These are phyloP conservation scores for Alliaria petiolata DNA, from an alignment of 345 rosid species.

Conservation along the genomic window DNA sequence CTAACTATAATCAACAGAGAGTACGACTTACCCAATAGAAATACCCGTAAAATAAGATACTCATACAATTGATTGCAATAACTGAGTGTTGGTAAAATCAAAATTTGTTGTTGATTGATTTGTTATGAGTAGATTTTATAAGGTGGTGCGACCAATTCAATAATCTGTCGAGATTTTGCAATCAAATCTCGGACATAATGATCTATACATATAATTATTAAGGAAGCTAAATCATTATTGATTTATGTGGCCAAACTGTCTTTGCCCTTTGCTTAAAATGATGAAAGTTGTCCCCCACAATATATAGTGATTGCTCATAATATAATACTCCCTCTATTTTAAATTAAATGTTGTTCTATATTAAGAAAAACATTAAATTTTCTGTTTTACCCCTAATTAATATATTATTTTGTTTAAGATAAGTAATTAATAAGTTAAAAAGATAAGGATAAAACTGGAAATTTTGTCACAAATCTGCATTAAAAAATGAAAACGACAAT, in stretches of 20 bases:
- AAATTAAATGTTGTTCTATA: too few relatives aligned
- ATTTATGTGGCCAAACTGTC: slow-evolving; percentile 24
- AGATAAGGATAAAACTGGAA: too few relatives aligned
- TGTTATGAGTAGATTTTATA: background rate
- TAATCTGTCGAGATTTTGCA: slow-evolving; percentile 20
- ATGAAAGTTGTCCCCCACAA: slow-evolving; percentile 36
- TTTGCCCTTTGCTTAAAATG: slow-evolving; percentile 32
- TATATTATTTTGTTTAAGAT: too few relatives aligned
- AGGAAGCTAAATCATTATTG: slow-evolving; percentile 14
- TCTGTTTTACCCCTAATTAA: too few relatives aligned
- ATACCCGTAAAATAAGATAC: background rate
- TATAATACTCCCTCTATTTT: too few relatives aligned
- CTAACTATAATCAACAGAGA: background rate
- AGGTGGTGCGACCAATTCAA: slow-evolving; percentile 24
- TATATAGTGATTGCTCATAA: background rate
- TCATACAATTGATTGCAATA: background rate
- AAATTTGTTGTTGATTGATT: background rate
- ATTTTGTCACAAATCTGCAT: too few relatives aligned
- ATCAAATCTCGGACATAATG: slow-evolving; percentile 25
- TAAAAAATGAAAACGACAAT: too few relatives aligned
- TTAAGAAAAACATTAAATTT: too few relatives aligned
- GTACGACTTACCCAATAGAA: background rate
- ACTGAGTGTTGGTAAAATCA: background rate
- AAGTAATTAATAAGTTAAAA: too few relatives aligned
- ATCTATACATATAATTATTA: background rate